Evolutionary conservation across 352 stramenopile species (phyloP).

Genomic region (Phytophthora chlamydospora): DNA sequence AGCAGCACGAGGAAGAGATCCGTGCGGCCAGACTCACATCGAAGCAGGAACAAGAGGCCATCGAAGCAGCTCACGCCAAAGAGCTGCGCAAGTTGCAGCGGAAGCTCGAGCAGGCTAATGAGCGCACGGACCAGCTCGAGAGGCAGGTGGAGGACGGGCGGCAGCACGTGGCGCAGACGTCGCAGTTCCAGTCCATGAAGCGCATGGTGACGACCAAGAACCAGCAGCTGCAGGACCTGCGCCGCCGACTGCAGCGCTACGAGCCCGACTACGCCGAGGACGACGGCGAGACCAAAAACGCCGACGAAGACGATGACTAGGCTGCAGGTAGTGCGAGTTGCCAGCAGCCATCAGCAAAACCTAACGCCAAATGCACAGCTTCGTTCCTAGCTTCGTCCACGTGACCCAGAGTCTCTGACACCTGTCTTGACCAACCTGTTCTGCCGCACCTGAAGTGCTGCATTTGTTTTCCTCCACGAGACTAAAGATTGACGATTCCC

Average conservation of each 20-base stretch:
- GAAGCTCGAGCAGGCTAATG: conserved; percentile 59
- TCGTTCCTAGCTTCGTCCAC: conserved; percentile 2
- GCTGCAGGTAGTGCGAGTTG: conserved; percentile 3
- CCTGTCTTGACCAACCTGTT: too few species aligned
- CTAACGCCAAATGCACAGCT: not conserved
- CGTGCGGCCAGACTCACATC: conserved; percentile 54
- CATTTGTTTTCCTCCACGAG: too few species aligned
- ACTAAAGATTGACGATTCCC: too few species aligned
- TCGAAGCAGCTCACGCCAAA: conserved; percentile 55
- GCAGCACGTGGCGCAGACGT: conserved; percentile 76
- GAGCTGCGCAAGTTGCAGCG: conserved; percentile 60
- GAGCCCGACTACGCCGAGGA: conserved; percentile 66
- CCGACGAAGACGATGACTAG: conserved; percentile 56
- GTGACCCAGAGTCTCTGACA: too few species aligned
- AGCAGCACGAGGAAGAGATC: conserved; percentile 69
- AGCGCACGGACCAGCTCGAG: conserved; percentile 65
- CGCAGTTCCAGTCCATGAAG: conserved; percentile 89
- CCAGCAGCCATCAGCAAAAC: not conserved
- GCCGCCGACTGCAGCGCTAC: conserved; percentile 74
- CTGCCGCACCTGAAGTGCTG: too few species aligned
- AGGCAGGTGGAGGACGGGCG: conserved; percentile 60
- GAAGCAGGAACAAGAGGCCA: conserved; percentile 51
- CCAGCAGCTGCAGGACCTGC: conserved; percentile 71
- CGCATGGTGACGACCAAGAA: conserved; percentile 85
- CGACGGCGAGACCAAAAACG: conserved; percentile 58